Conservation (phyloP, 352 stramenopile species). For the Pythium biforme region DNA sequence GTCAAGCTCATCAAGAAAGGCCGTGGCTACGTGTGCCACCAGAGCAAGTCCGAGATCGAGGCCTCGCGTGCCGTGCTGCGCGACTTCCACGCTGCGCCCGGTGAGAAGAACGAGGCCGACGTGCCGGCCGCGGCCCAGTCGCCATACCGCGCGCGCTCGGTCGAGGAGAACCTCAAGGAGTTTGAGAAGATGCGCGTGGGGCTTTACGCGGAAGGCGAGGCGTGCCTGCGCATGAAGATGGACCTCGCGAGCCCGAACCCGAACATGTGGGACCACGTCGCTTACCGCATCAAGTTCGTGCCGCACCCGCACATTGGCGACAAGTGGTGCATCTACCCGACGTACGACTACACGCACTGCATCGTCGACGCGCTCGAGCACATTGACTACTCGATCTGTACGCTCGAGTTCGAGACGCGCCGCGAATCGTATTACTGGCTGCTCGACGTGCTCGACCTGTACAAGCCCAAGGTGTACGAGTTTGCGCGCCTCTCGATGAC, state of each 20-base stretch:
- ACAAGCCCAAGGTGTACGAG: constrained; percentile 97
- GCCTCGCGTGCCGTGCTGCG: constrained; percentile 65
- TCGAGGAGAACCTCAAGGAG: constrained; percentile 94
- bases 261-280: constrained; percentile 98
- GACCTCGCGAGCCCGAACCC: constrained; percentile 97
- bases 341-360: constrained; percentile 99
- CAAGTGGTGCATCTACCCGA: constrained; percentile 99
- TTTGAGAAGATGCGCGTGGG: constrained; percentile 98
- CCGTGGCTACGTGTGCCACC: constrained; percentile 96
- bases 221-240: constrained; percentile 98
- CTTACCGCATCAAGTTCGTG: constrained; percentile 99
- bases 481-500: constrained; percentile 97
- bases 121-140: constrained; percentile 68
- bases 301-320: constrained; percentile 96
- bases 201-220: constrained; percentile 83
- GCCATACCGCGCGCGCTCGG: constrained; percentile 89
- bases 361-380: constrained; percentile 97
- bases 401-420: constrained; percentile 98
- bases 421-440: constrained; percentile 99
- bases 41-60: constrained; percentile 83
- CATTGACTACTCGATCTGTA: constrained; percentile 99
- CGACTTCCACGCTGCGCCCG: constrained; percentile 67
- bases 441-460: constrained; percentile 95
- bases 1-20: constrained; percentile 94
- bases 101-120: constrained; percentile 55